Evolutionary conservation across 371 early-diverging fungal genomes (phyloP), one percentile per base, ranked within the genome.

Genomic region (Lichtheimia hyalospora): DNA sequence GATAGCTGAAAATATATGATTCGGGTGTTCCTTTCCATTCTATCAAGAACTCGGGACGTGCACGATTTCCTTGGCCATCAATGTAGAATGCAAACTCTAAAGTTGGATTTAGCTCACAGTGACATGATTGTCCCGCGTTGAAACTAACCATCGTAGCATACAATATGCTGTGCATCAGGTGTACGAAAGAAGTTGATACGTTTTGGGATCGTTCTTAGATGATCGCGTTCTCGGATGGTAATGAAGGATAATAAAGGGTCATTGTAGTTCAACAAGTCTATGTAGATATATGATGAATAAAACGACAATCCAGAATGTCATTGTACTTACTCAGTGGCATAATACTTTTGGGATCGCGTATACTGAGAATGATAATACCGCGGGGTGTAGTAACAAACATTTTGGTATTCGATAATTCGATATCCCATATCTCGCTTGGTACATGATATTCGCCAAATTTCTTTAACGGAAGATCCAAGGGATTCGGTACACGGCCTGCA

Each of bases 351-450:
- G 44, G 5, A 23, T 55, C 56, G 16, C 56, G 68, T 73, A 78
- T 72, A 49, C 74, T 68, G 4, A 73, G 58, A 12, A 75, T 69
- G 21, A 64, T 54, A n/a, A 74, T 62, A 6, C 75, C 75, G 12
- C 71, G 43, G 14, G 66, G 66, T 5, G 68, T 66, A 12, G 78
- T 78, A 21, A 74, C 54, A 3, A 74, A 49, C 46, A 78, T 42
- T 20, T 73, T 56, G 7, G 68, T 64, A 3, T 57, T 49, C n/a
- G 75, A 70, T 4, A 68, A 61, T 46, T 78, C 75, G 43, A 78
- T 64, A 8, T 73, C 69, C 75, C 73, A 78, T 1, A 70, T 73
- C 66, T 78, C 75, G 58, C 65, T 67, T 1, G 78, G 78, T 0
- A 69, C 51, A 49, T 54, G 52, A 25, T 52, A 61, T n/a, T 63